Evolutionary conservation across 352 stramenopile species (phyloP).

Genomic region (Pythium brassicae): DNA sequence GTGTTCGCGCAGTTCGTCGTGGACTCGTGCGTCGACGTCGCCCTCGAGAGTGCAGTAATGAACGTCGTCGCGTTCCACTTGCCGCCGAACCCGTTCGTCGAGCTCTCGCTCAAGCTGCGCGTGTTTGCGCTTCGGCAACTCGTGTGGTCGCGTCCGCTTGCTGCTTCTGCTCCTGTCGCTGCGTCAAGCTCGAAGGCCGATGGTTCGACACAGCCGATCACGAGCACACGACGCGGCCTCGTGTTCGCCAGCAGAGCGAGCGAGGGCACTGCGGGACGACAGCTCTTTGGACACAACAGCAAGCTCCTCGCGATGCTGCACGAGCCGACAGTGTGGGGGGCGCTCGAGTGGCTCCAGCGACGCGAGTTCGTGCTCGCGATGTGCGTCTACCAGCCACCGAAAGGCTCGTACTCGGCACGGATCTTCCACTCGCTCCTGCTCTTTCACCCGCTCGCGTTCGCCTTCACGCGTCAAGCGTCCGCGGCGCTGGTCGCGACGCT

Average conservation of each 20-base stretch:
- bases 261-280: background rate
- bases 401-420: constrained; percentile 34
- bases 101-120: constrained; percentile 29
- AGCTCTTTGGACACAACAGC: constrained; percentile 15
- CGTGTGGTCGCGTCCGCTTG: constrained; percentile 17
- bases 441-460: constrained; percentile 8
- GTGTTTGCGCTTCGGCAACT: constrained; percentile 33
- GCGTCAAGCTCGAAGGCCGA: too few relatives aligned
- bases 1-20: constrained; percentile 46
- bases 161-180: background rate
- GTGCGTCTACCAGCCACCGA: constrained; percentile 25
- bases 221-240: too few relatives aligned
- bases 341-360: constrained; percentile 20
- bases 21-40: constrained; percentile 37
- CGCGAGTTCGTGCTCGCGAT: constrained; percentile 15
- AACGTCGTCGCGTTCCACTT: constrained; percentile 34
- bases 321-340: constrained; percentile 4
- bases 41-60: constrained; percentile 48
- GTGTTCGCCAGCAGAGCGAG: background rate
- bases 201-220: too few relatives aligned
- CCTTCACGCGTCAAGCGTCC: background rate
- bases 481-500: constrained; percentile 7
- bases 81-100: constrained; percentile 46
- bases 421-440: constrained; percentile 22
- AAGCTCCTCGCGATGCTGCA: constrained; percentile 17